Conservation (phyloP, 495 filamentous ascomycete genomes). For the Sordaria brevicollis region DNA sequence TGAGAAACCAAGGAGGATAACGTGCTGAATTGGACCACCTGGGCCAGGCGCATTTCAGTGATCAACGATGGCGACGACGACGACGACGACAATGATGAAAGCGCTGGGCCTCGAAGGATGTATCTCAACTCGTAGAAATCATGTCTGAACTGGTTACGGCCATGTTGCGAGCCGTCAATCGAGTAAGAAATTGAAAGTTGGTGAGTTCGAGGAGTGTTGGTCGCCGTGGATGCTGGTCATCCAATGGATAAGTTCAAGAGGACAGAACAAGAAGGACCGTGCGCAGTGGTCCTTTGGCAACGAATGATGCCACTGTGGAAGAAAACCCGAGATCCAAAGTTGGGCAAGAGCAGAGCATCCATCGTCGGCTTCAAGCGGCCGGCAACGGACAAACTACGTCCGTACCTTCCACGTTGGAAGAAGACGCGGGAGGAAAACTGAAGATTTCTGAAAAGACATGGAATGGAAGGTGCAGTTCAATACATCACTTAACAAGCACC, state of each 20-base stretch:
- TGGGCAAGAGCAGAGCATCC: neutral
- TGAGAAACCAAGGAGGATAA: neutral
- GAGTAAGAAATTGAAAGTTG: too few species aligned
- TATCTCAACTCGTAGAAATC: neutral
- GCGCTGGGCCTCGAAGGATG: neutral
- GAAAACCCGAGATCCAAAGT: neutral
- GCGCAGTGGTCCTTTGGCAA: neutral
- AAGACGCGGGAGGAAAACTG: too few species aligned
- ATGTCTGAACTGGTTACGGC: neutral
- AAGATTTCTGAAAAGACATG: neutral
- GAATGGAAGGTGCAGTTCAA: neutral
- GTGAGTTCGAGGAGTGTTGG: too few species aligned
- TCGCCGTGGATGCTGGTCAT: too few species aligned
- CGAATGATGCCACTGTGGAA: neutral
- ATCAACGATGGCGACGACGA: neutral
- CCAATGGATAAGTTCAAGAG: too few species aligned
- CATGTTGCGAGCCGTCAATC: neutral
- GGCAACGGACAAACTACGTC: neutral
- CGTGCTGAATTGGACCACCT: neutral
- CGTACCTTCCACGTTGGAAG: neutral
- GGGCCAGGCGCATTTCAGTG: neutral
- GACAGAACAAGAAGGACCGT: neutral
- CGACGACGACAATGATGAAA: neutral
- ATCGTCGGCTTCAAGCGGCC: neutral
- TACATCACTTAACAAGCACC: neutral